Evolutionary conservation across 2,329 filamentous ascomycete genomes (phyloP), one percentile per base, ranked within the genome.

Genomic region (Harringtonia lauricola): DNA sequence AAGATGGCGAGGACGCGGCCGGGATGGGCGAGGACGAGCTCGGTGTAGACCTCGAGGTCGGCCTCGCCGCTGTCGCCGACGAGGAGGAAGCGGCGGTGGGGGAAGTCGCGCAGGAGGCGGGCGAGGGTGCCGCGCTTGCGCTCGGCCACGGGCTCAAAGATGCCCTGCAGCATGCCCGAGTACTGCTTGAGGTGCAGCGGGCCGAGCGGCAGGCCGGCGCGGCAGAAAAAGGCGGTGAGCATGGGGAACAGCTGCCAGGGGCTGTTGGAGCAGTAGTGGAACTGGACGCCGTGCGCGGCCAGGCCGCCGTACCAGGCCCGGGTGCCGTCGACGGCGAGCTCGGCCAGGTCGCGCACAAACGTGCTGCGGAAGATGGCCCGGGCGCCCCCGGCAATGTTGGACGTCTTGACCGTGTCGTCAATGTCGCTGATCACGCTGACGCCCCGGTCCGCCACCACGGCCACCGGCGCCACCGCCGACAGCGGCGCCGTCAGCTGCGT

Each of bases 231-330:
- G 42, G 77, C 86, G 6, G 86, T 83, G 12, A 98, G 67, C 3
- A 96, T 79, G 0, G 92, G 92, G 54, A 86, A 98, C 8, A 98
- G 72, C 59, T 98, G 94, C 94, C 94, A 98, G 1, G 92, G 92
- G 41, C 90, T 94, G 62, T 98, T 98, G n/a, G 92, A 98, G 51
- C 95, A 94, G 60, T 98, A 98, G 59, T 98, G 94, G 42, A 98
- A 74, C 54, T 81, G 78, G 21, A 96, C 90, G 17, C 89, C 88
- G 65, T 90, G 78, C 18, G 79, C 70, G 33, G 83, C 74, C 64
- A 98, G 72, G 18, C 71, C 71, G 30, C 70, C 78, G 58, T 96
- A 98, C 90, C 92, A 96, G 49, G 94, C 86, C 46, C 71, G 76
- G 18, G 96, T 89, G 2, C 92, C 92, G 15, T 88, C 82, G 19